Evolutionary conservation across 2,329 filamentous ascomycete species (phyloP).

Genomic region (Tothia fuscella): DNA sequence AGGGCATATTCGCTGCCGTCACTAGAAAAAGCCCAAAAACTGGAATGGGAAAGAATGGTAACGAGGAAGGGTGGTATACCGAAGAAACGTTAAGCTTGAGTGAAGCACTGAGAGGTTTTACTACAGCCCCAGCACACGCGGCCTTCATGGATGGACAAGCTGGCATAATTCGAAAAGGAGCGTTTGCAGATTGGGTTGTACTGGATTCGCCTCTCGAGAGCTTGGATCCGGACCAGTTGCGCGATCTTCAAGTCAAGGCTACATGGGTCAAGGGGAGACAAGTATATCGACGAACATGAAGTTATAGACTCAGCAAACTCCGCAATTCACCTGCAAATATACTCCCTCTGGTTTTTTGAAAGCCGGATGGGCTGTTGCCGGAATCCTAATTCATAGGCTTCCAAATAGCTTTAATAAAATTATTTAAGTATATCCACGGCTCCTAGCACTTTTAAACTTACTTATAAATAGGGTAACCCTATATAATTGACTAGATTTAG

Average conservation of each 20-base stretch:
- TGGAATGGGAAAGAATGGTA: slow-evolving; percentile 30
- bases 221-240: slow-evolving; percentile 40
- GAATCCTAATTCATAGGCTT: no score
- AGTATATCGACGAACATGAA: slow-evolving; percentile 21
- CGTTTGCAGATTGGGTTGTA: slow-evolving; percentile 61
- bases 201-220: slow-evolving; percentile 45
- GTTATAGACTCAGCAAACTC: no score
- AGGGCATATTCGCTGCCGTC: slow-evolving; percentile 57
- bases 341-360: no score
- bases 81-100: slow-evolving; percentile 47
- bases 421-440: no score
- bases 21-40: slow-evolving; percentile 46
- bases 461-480: no score
- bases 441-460: no score
- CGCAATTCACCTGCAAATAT: no score
- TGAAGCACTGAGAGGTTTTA: slow-evolving; percentile 52
- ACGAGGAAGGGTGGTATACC: slow-evolving; percentile 43
- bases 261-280: slow-evolving; percentile 53
- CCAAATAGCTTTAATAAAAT: no score
- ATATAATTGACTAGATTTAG: no score
- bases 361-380: no score
- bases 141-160: slow-evolving; percentile 47
- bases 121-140: slow-evolving; percentile 45
- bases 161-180: slow-evolving; percentile 47
- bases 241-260: slow-evolving; percentile 45